phyloP scores from a whole-genome alignment of 129 eudicot genomes.

The Artemisia tridentata region DNA sequence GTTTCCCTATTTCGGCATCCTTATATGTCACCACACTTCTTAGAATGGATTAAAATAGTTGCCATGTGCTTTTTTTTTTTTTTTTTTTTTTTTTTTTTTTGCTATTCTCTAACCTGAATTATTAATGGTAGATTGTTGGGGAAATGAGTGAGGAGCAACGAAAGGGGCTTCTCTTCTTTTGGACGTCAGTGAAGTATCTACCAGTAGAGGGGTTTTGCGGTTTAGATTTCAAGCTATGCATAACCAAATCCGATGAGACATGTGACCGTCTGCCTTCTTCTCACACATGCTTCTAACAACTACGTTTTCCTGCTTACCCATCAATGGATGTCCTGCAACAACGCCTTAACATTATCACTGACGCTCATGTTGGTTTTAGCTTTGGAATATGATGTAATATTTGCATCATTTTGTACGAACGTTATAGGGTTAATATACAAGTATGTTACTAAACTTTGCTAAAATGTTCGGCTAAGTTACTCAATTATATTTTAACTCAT shows the following conservation, averaged over 20 bases:
- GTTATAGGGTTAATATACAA: no score
- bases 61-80: no score
- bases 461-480: no score
- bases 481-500: no score
- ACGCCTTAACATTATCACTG: conserved; percentile 56
- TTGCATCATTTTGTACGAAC: no score
- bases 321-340: conserved; percentile 49
- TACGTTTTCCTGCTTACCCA: conserved; percentile 71
- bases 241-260: conserved; percentile 44
- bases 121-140: conserved; percentile 48
- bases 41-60: no score
- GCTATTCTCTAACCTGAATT: neutral
- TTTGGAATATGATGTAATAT: no score
- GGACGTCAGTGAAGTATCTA: conserved; percentile 82
- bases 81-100: no score
- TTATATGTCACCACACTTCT: no score
- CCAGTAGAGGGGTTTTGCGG: conserved; percentile 90
- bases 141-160: conserved; percentile 57
- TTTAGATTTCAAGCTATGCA: conserved; percentile 61
- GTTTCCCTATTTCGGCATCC: no score
- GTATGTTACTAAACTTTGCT: no score
- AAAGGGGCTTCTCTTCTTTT: conserved; percentile 72
- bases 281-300: conserved; percentile 67
- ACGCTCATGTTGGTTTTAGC: conserved; percentile 15
- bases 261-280: conserved; percentile 64